Base-by-base conservation (phyloP, 2,329 filamentous ascomycete genomes). In the Alternaria burnsii region DNA sequence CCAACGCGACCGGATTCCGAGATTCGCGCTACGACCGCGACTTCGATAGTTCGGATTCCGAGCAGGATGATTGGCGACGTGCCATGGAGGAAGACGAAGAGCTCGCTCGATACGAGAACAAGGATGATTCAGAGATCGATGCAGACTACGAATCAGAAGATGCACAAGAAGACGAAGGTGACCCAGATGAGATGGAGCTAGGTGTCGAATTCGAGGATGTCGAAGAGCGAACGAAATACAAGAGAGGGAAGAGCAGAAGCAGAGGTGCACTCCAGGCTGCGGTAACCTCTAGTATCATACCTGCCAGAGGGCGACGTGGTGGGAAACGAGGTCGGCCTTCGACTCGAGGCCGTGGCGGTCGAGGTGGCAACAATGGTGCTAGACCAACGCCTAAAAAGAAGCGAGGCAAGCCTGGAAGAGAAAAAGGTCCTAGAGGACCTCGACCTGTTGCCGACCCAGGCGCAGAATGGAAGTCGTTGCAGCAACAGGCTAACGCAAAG, bases 381-480 rank as follows among this genome's bases (percentile, higher is more conserved):
- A 32, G 52, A 14, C 61, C 72, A n/a, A 69, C 60, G n/a, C 68
- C 69, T 36, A 67, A 64, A 43, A 67, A 63, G 30, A 72, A 71
- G 62, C 55, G 61, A 18, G 70, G 65, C 42, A 70, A 67, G 12
- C 64, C 67, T 50, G 72, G 73, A 48, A 66, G 72, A 47, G 69
- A 69, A 14, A 74, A 71, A 55, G 74, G 75, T n/a, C 71, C 68
- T 34, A 73, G 76, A 67, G 80, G 82, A 16, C 80, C 80, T 48
- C 78, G 79, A 28, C 87, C 88, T 73, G 85, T 87, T 24, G 88
- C 87, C 9, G 89, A 91, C 73, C 89, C 89, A 16, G 87, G 89
- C 44, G 87, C 85, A 41, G 89, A 93, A 67, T 91, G 93, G 75
- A 92, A 89, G 70, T 82, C 86, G 41, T 82, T 89, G 42, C 83